Evolutionary conservation across 2,329 filamentous ascomycete genomes (phyloP), one percentile per base, ranked within the genome.

Genomic region (Ophiocordyceps australis): DNA sequence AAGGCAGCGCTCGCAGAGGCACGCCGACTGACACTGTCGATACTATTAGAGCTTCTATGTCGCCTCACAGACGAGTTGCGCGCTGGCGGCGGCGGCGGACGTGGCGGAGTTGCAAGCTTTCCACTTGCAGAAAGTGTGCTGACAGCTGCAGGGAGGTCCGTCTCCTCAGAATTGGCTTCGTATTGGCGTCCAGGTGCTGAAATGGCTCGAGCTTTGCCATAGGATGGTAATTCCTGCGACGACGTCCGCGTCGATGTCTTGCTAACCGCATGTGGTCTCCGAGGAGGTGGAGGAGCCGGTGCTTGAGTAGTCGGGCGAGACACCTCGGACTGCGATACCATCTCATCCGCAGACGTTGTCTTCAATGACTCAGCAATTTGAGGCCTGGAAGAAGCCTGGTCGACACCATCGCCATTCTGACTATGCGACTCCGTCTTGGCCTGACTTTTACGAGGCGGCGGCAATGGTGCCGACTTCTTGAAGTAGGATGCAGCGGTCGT

Each of bases 201-300:
- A 5, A 34, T 31, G 20, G 32, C 17, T 22, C 30, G 20, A 16
- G 28, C 18, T 14, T 27, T 15, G 11, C 30, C 38, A 16, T 32
- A 16, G 12, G 32, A 26, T 20, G 33, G 30, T 8, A 29, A 23
- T 11, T 37, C 30, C 8, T 35, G 32, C 5, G 36, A 30, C 3
- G 36, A 32, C 10, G 34, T 22, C 13, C 37, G 37, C 19, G 30
- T 40, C 4, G 39, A 35, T 22, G 45, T 45, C 20, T 42, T 51
- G n/a, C 49, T 41, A 11, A 35, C 40, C 24, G 54, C 50, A 17
- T 49, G 49, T 6, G 55, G 56, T 17, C 67, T 54, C 23, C 65
- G 54, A 7, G 66, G 62, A 2, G 66, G 65, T 12, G 67, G 65
- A 11, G 66, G 65, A 7, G 59, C 55, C 0, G 63, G 65, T 0